Evolutionary conservation across 495 filamentous ascomycete genomes (phyloP).

Genomic region (Astrothelium macrocarpum): DNA sequence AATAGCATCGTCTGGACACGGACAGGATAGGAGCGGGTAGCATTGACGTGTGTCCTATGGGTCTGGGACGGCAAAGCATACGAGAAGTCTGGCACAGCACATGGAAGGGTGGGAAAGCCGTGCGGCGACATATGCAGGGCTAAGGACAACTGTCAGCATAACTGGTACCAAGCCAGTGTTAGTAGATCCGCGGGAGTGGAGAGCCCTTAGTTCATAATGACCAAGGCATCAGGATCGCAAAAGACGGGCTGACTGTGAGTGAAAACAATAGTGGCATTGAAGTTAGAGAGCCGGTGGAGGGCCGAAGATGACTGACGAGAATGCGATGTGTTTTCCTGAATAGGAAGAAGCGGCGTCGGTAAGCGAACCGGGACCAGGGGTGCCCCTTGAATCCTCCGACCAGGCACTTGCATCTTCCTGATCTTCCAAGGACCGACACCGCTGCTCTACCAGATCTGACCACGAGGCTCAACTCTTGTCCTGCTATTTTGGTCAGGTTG

Average conservation of each 20-base stretch:
- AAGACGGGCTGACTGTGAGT: neutral
- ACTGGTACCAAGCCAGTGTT: neutral
- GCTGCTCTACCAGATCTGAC: neutral
- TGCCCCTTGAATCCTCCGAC: neutral
- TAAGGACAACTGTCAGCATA: neutral
- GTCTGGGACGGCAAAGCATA: neutral
- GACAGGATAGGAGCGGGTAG: neutral
- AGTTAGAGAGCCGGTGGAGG: neutral
- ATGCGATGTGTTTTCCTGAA: neutral
- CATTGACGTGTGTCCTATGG: neutral
- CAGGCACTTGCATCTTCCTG: neutral
- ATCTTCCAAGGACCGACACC: neutral
- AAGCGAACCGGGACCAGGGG: neutral
- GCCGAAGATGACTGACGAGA: neutral
- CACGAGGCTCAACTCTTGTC: neutral
- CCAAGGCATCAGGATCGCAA: neutral
- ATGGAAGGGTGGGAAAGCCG: neutral
- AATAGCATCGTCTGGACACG: neutral
- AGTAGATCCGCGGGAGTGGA: neutral
- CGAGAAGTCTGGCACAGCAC: neutral
- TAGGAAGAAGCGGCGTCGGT: neutral
- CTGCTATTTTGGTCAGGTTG: neutral
- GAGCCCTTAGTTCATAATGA: neutral
- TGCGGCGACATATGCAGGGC: neutral
- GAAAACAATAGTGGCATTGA: neutral